Base-by-base conservation (phyloP, 140 eudicot species). In the Ambrosia hybrid region DNA sequence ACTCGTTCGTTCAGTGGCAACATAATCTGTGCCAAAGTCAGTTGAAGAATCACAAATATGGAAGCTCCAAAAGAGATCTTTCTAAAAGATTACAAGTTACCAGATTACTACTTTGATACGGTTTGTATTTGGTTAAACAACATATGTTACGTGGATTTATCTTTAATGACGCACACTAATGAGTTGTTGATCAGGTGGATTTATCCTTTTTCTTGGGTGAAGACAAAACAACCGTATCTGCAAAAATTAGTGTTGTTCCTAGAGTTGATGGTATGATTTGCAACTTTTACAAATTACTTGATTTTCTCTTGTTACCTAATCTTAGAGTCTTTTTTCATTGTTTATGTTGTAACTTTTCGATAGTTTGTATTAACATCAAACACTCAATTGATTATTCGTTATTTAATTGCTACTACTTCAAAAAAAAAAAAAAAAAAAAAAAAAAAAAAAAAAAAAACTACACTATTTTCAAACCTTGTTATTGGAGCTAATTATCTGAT, bases 41-140 rank as follows among this genome's bases (percentile, higher is more conserved):
- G 82, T 70, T 30, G 97, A 92, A 70, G 93, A 87, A 67, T 71
- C 78, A 21, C 78, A 21, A 71, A 57, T 9, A 94, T 94, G 99
- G 99, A 94, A 4, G 79, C 75, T 11, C 99, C 94, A 30, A 94
- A 90, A 58, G 99, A 94, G 67, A 88, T 94, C 52, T 94, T 94
- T 68, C 82, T 94, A 16, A 94, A 86, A 81, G 99, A 94, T 77
- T 94, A 94, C 86, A 90, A 94, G 80, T 74, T 83, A 65, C 99
- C 99, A 9, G 94, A 87, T 65, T 94, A 94, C 81, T 94, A 85
- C 81, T 94, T 94, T 80, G 97, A 94, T 39, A 82, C 84, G 76
- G 99, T 94, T 71, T 34, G 72, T 46, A 37, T 46, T 48, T 58
- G 11, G 51, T 57, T 49, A 52, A 65, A 51, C 14, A 70, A 33